phyloP scores from a whole-genome alignment of 352 stramenopile genomes.

The Pseudoperonospora humuli region DNA sequence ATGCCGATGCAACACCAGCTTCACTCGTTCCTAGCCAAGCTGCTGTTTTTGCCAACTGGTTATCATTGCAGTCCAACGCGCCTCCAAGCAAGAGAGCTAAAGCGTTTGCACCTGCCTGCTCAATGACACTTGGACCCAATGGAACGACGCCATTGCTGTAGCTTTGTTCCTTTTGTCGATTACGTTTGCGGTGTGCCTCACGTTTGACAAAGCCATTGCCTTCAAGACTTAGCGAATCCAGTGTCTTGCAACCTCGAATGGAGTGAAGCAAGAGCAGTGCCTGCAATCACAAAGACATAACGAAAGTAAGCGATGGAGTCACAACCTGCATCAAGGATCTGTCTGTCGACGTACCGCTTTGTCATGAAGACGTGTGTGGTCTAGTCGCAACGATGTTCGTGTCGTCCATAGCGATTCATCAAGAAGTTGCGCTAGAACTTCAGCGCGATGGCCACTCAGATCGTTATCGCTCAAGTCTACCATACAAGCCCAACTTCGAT shows the following conservation, averaged over 20 bases:
- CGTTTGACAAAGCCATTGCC: no score
- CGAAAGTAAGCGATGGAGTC: no score
- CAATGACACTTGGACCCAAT: no score
- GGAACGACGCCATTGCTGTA: no score
- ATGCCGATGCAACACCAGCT: slow-evolving; percentile 1
- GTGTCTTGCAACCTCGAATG: no score
- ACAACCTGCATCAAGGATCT: no score
- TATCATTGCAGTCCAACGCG: slow-evolving; percentile 12
- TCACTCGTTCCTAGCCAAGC: slow-evolving; percentile 14
- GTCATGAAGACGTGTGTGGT: slow-evolving; percentile 42
- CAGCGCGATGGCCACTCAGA: slow-evolving; percentile 37
- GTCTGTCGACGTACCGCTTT: slow-evolving; percentile 31
- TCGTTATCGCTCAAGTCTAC: slow-evolving; percentile 77
- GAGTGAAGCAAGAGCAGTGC: no score
- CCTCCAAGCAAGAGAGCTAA: slow-evolving; percentile 40
- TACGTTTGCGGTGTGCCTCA: no score
- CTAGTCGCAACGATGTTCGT: slow-evolving; percentile 41
- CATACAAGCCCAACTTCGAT: slow-evolving; percentile 29
- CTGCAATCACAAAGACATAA: no score
- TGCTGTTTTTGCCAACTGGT: slow-evolving; percentile 6
- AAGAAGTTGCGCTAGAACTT: slow-evolving; percentile 41
- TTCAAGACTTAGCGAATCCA: no score
- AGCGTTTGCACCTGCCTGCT: slow-evolving; percentile 33
- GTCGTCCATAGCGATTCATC: slow-evolving; percentile 33
- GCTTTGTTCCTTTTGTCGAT: no score